Conservation (phyloP, 2,329 filamentous ascomycete genomes). For the Alternaria brassicicola region DNA sequence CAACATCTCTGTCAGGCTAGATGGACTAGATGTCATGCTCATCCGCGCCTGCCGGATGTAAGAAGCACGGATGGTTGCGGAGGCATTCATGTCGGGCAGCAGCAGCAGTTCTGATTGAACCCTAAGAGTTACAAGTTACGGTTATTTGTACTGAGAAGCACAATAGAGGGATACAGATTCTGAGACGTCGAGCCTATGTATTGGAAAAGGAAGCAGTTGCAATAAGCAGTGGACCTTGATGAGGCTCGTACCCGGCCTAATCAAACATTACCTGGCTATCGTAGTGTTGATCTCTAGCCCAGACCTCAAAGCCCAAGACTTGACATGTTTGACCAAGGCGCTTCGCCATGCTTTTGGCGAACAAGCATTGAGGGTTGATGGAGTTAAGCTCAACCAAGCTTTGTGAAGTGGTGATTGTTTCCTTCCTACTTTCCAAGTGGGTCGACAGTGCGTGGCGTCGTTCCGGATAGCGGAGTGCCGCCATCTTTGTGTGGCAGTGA, state of each 20-base stretch:
- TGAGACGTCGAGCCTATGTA: background rate
- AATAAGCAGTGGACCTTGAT: background rate
- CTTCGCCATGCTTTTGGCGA: slow-evolving; percentile 9
- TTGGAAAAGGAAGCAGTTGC: background rate
- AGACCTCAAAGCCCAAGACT: slow-evolving; percentile 13
- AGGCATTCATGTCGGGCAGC: slow-evolving; percentile 34
- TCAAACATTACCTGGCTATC: background rate
- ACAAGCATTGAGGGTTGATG: background rate
- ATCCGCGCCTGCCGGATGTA: slow-evolving; percentile 34
- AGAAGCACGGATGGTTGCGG: slow-evolving; percentile 35
- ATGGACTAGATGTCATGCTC: slow-evolving; percentile 17
- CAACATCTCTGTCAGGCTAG: slow-evolving; percentile 1
- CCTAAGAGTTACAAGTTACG: slow-evolving; percentile 12
- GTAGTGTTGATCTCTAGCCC: slow-evolving; percentile 2
- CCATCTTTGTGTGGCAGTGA: background rate
- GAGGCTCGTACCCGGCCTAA: background rate
- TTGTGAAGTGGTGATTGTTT: slow-evolving; percentile 15
- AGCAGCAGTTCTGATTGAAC: background rate
- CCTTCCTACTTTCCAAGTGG: background rate
- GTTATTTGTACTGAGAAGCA: slow-evolving; percentile 5
- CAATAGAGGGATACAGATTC: background rate
- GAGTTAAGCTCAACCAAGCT: slow-evolving; percentile 23
- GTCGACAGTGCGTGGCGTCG: background rate
- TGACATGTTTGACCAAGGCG: slow-evolving; percentile 22
- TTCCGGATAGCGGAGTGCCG: slow-evolving; percentile 6